Base-by-base conservation (phyloP, 495 filamentous ascomycete species). In the Daldinia decipiens region DNA sequence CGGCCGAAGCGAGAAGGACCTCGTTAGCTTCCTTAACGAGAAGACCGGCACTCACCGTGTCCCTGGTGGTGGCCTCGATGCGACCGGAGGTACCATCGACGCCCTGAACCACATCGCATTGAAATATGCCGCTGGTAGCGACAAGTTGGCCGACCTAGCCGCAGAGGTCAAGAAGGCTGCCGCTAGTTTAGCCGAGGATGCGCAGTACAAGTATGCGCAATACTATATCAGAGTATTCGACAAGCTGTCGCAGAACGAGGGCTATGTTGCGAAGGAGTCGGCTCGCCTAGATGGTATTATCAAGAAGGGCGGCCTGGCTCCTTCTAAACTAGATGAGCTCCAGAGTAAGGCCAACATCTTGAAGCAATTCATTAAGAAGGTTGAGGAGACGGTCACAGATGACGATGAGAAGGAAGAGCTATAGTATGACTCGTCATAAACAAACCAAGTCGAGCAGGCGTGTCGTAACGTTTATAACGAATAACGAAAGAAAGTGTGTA, bases 161-260 rank as follows among this genome's bases (percentile, higher is more conserved):
- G 82, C 83, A 58, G 89, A 94, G 78, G 82, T 91, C 38, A 89
- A 88, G 81, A 90, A 92, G 84, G 86, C 86, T 17, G 91, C 89
- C 31, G 83, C 85, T 76, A 82, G 78, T 51, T 79, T 94, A 26
- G 87, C 89, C 82, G 88, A 93, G 71, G 68, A 76, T 31, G 81
- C 76, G 2, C 79, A 85, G 72, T 76, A 80, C 76, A 92, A 92
- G 84, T 96, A 93, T 78, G 92, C 92, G n/a, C 83, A 91, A 79
- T 98, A 98, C 87, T 99, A 99, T 77, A 82, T 95, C 77, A 92
- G 92, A 76, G 96, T 97, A 34, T 87, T 95, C 32, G 86, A 91
- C 71, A 99, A 98, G 88, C 79, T 97, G 43, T 81, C 80, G 76
- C 82, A 90, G 81, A 95, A 90, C 78, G 82, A 89, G 65, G 89